Evolutionary conservation across 2,329 filamentous ascomycete species (phyloP).

Genomic region (Claviceps fusiformis): DNA sequence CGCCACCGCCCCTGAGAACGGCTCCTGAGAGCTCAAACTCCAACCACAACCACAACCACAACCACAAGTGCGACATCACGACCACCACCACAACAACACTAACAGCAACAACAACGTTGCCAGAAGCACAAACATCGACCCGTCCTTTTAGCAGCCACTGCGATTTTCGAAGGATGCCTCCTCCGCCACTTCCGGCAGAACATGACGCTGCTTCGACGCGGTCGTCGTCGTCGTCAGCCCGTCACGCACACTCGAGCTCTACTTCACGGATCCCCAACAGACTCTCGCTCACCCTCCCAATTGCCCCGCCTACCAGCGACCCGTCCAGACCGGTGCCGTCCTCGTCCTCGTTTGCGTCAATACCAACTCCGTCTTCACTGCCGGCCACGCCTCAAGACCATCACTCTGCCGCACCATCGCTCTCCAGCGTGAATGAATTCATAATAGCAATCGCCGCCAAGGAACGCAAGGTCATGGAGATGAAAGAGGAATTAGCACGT

Average conservation of each 20-base stretch:
- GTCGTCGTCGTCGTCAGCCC: constrained; percentile 21
- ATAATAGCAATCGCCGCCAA: constrained; percentile 85
- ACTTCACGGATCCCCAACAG: constrained; percentile 42
- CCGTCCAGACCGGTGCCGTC: constrained; percentile 38
- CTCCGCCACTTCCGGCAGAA: constrained; percentile 23
- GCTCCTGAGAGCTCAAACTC: constrained; percentile 1
- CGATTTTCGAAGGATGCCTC: constrained; percentile 16
- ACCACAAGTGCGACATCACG: neutral
- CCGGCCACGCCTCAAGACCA: constrained; percentile 37
- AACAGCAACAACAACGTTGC: neutral
- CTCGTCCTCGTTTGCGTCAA: constrained; percentile 19
- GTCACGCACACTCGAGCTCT: constrained; percentile 38
- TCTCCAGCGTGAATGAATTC: constrained; percentile 50
- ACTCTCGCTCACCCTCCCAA: constrained; percentile 48
- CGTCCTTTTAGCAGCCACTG: neutral
- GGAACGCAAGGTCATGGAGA: constrained; percentile 78
- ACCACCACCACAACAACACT: neutral
- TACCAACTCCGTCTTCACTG: constrained; percentile 23
- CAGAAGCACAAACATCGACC: neutral
- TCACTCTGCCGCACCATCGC: constrained; percentile 27
- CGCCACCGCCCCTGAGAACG: constrained; percentile 4
- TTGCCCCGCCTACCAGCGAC: constrained; percentile 38
- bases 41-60: neutral
- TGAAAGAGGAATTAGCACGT: constrained; percentile 75
- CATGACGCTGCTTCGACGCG: constrained; percentile 24